Percentiles rank a stretch among this genome's conserved stretches.
Conservation (phyloP, 2,329 filamentous ascomycete genomes). For the Raffaelea ambrosiae region DNA sequence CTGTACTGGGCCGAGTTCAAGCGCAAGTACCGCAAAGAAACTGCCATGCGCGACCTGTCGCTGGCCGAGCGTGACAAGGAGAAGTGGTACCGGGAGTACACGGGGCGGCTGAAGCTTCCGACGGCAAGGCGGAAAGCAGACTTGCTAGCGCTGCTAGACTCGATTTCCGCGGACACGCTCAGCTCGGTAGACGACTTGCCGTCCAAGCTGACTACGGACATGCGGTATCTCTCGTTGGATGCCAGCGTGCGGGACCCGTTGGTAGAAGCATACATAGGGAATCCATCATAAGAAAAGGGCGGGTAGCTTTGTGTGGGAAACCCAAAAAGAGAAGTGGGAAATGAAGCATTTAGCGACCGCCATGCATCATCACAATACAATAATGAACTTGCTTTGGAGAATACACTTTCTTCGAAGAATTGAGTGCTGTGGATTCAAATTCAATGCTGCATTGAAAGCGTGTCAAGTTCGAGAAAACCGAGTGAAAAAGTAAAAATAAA, state of each 20-base stretch:
- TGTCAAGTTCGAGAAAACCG: too few species aligned
- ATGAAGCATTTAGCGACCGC: too few species aligned
- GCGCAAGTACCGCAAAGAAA: slow-evolving; percentile 77
- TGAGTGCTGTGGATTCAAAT: too few species aligned
- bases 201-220: slow-evolving; percentile 51
- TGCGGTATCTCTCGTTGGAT: slow-evolving; percentile 62
- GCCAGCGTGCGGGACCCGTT: slow-evolving; percentile 53
- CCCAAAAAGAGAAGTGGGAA: too few species aligned
- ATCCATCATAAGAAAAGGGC: slow-evolving; percentile 20
- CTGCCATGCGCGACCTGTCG: slow-evolving; percentile 66
- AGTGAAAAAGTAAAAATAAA: too few species aligned
- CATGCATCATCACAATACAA: too few species aligned
- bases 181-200: slow-evolving; percentile 38
- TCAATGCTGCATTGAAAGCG: too few species aligned
- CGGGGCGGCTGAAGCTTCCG: slow-evolving; percentile 58
- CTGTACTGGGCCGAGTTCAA: slow-evolving; percentile 97
- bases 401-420: too few species aligned
- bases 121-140: slow-evolving; percentile 61
- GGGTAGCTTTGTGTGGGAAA: not conserved
- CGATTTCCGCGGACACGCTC: slow-evolving; percentile 48
- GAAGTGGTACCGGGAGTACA: slow-evolving; percentile 69
- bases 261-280: slow-evolving; percentile 55
- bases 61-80: slow-evolving; percentile 71
- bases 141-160: slow-evolving; percentile 55
- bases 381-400: too few species aligned